Conservation (phyloP, 768 basidiomycete species). For the Boletus subparvulus region DNA sequence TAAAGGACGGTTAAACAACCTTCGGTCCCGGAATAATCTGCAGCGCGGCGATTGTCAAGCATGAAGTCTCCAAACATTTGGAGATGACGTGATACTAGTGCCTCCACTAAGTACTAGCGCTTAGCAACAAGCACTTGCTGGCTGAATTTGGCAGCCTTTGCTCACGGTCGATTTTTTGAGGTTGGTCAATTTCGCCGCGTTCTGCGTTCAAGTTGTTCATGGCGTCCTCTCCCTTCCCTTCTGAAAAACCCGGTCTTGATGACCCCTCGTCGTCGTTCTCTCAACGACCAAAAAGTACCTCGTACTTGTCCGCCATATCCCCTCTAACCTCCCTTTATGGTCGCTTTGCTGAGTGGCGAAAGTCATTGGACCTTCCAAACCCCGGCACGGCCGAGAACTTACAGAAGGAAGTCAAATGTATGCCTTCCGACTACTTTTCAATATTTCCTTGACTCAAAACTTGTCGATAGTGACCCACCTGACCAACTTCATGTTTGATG, state of each 20-base stretch:
- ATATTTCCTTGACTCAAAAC: background rate
- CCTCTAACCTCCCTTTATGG: constrained; percentile 69
- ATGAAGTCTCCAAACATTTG: no score
- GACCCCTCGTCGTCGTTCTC: constrained; percentile 38
- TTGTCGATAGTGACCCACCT: constrained; percentile 72
- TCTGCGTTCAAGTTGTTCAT: constrained; percentile 31
- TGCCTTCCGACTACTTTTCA: constrained; percentile 22
- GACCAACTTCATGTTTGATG: constrained; percentile 95
- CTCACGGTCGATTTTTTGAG: constrained; percentile 38
- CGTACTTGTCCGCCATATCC: constrained; percentile 35
- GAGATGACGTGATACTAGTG: no score
- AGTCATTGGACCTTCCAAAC: constrained; percentile 77
- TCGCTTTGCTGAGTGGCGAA: constrained; percentile 79
- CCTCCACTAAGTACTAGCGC: no score
- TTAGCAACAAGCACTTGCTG: no score
- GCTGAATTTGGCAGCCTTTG: constrained; percentile 17
- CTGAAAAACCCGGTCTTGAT: constrained; percentile 43
- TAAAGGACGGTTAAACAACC: no score
- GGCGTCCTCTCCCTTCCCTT: constrained; percentile 43
- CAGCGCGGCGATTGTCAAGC: no score
- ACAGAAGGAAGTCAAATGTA: constrained; percentile 90
- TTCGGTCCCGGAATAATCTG: no score
- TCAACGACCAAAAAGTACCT: constrained; percentile 38
- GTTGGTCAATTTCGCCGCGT: constrained; percentile 25
- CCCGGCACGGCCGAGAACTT: constrained; percentile 94